Conservation (phyloP, 2,329 filamentous ascomycete species). For the Exophiala alcalophila region DNA sequence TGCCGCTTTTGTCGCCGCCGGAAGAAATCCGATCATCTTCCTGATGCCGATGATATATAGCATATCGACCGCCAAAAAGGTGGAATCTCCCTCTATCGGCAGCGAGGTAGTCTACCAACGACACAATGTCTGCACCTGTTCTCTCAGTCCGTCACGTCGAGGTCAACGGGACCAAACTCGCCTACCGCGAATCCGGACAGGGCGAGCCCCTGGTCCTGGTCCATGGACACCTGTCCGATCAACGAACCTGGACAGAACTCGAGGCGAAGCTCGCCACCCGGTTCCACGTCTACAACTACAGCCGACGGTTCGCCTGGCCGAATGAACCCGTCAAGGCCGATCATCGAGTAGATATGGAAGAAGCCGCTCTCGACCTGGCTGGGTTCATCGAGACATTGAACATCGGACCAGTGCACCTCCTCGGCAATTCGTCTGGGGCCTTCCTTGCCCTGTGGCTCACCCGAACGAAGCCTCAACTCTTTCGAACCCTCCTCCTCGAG, state of each 20-base stretch:
- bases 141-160: slow-evolving; percentile 6
- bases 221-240: slow-evolving; percentile 19
- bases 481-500: slow-evolving; percentile 16
- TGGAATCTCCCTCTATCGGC: too few species aligned
- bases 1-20: too few species aligned
- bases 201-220: slow-evolving; percentile 20
- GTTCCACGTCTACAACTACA: slow-evolving; percentile 19
- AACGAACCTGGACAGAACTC: slow-evolving; percentile 13
- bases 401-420: slow-evolving; percentile 15
- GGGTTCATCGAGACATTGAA: slow-evolving; percentile 13
- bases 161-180: slow-evolving; percentile 12
- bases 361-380: slow-evolving; percentile 12
- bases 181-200: slow-evolving; percentile 15
- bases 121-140: too few species aligned
- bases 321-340: slow-evolving; percentile 16
- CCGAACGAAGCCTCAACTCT: slow-evolving; percentile 11
- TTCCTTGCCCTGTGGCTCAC: slow-evolving; percentile 9
- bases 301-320: slow-evolving; percentile 19
- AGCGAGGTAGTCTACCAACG: too few species aligned
- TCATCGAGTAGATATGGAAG: slow-evolving; percentile 9
- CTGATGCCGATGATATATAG: too few species aligned
- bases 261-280: slow-evolving; percentile 10
- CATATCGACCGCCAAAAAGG: too few species aligned
- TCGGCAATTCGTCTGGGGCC: slow-evolving; percentile 19
- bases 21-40: too few species aligned